phyloP scores from a whole-genome alignment of 768 basidiomycete genomes.

The Harrya chromipes region DNA sequence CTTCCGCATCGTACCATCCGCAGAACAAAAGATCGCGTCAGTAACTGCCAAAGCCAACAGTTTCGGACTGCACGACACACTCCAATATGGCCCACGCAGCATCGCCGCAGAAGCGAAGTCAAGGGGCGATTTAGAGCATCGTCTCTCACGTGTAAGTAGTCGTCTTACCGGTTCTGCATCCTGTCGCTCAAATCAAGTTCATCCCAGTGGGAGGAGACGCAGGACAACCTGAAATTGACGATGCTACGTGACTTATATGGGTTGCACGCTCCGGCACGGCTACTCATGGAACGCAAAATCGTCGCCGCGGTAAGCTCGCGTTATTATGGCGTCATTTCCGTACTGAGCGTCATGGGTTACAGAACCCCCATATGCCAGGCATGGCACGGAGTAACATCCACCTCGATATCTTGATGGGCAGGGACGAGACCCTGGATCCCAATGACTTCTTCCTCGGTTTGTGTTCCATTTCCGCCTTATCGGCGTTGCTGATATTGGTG shows the following conservation, averaged over 20 bases:
- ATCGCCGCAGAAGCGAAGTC: conserved; percentile 73
- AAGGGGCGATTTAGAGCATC: conserved; percentile 56
- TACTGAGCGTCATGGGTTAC: conserved; percentile 4
- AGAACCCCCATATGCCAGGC: conserved; percentile 69
- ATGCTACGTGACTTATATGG: conserved; percentile 84
- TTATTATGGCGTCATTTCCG: neutral
- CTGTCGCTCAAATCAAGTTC: neutral
- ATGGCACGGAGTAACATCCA: conserved; percentile 73
- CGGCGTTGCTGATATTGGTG: conserved; percentile 2
- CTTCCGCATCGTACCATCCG: conserved; percentile 60
- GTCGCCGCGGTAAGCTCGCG: conserved; percentile 56
- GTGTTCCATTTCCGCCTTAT: conserved; percentile 19
- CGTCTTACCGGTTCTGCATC: neutral
- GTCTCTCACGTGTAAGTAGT: conserved; percentile 71
- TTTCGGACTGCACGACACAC: conserved; percentile 84
- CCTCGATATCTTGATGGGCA: conserved; percentile 91
- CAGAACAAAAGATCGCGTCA: conserved; percentile 56
- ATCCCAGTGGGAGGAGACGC: conserved; percentile 88
- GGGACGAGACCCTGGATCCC: conserved; percentile 79
- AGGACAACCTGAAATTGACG: conserved; percentile 82
- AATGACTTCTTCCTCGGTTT: conserved; percentile 78
- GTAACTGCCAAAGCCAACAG: conserved; percentile 65
- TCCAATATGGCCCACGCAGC: conserved; percentile 80
- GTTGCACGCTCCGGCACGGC: conserved; percentile 82
- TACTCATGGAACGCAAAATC: conserved; percentile 92